A percentile compares a stretch with the other conserved stretches of the same genome.
Conservation (phyloP, 2,329 filamentous ascomycete genomes). For the Verticillium isaacii region DNA sequence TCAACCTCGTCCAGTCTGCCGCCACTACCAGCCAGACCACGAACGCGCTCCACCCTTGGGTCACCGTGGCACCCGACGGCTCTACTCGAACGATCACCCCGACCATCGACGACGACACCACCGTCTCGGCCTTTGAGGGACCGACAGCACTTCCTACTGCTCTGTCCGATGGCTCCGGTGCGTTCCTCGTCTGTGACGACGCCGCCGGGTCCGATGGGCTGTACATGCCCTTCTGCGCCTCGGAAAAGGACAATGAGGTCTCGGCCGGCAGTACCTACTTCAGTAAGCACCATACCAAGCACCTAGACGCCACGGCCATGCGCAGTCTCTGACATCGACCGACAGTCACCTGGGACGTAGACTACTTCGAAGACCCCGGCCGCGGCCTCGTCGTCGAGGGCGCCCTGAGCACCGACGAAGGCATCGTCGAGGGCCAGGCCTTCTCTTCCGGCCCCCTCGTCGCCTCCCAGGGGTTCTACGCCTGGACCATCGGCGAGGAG, state of each 20-base stretch:
- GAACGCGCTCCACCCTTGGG: slow-evolving; percentile 12
- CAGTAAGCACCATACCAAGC: slow-evolving; percentile 2
- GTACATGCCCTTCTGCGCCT: slow-evolving; percentile 11
- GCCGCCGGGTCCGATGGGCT: slow-evolving; percentile 7
- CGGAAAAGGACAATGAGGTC: slow-evolving; percentile 4
- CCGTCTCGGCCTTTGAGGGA: slow-evolving; percentile 8
- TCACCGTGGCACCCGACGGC: slow-evolving; percentile 10
- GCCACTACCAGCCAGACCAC: background rate
- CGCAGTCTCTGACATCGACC: slow-evolving; percentile 1
- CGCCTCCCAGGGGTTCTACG: slow-evolving; percentile 11
- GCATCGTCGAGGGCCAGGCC: slow-evolving; percentile 7
- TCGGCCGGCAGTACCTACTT: slow-evolving; percentile 11
- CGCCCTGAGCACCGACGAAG: slow-evolving; percentile 6
- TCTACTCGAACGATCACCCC: slow-evolving; percentile 9
- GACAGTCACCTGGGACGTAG: slow-evolving; percentile 13
- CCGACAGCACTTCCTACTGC: slow-evolving; percentile 7
- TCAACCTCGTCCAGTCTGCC: background rate
- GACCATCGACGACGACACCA: slow-evolving; percentile 11
- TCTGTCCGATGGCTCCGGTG: slow-evolving; percentile 7
- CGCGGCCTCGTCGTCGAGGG: slow-evolving; percentile 11
- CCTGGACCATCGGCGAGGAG: slow-evolving; percentile 6
- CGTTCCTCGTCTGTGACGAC: slow-evolving; percentile 11
- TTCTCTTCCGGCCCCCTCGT: slow-evolving; percentile 8
- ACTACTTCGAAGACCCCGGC: slow-evolving; percentile 8
- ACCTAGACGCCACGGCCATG: background rate